These are phyloP conservation scores for Calonectria honghensis DNA, from an alignment of 2,329 filamentous ascomycete genomes.

Conservation along the genomic window DNA sequence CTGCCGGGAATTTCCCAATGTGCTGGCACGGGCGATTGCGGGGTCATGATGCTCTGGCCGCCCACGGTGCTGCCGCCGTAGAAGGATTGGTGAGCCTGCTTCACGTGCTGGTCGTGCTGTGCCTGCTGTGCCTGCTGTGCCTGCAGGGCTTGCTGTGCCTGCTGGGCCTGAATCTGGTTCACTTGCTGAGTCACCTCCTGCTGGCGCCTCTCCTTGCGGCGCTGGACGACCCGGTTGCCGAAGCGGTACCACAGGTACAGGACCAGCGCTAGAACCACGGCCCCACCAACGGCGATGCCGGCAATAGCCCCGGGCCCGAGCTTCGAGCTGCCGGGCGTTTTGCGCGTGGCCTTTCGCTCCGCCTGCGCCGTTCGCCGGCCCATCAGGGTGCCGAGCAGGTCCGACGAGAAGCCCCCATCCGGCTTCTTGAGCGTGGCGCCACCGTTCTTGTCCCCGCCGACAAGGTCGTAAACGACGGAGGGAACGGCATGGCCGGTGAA, in stretches of 20 bases:
- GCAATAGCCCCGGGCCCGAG: constrained; percentile 61
- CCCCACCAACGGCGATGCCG: constrained; percentile 63
- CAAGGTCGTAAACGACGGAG: constrained; percentile 14
- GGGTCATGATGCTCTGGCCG: neutral
- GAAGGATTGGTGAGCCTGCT: constrained; percentile 8
- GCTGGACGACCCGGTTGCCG: constrained; percentile 28
- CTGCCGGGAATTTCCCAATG: neutral
- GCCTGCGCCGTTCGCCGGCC: neutral
- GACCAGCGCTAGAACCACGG: constrained; percentile 48
- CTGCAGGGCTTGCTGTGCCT: neutral
- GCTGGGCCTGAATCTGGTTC: neutral
- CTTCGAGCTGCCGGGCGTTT: neutral
- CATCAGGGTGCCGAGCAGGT: neutral
- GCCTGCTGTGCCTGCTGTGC: neutral
- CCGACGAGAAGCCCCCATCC: constrained; percentile 5
- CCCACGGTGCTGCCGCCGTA: constrained; percentile 27
- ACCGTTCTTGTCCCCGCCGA: constrained; percentile 24
- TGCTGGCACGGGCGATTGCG: neutral
- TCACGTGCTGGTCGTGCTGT: neutral
- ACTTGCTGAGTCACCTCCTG: constrained; percentile 8
- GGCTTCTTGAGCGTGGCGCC: constrained; percentile 6
- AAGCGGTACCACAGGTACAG: constrained; percentile 42
- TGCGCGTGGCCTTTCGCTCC: constrained; percentile 8
- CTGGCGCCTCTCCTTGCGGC: constrained; percentile 15
- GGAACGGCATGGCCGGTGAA: constrained; percentile 25